A percentile compares a stretch with the other conserved stretches of the same genome.
Evolutionary conservation across 345 rosid genomes (phyloP).

Genomic region (Eucalyptus brandiana): DNA sequence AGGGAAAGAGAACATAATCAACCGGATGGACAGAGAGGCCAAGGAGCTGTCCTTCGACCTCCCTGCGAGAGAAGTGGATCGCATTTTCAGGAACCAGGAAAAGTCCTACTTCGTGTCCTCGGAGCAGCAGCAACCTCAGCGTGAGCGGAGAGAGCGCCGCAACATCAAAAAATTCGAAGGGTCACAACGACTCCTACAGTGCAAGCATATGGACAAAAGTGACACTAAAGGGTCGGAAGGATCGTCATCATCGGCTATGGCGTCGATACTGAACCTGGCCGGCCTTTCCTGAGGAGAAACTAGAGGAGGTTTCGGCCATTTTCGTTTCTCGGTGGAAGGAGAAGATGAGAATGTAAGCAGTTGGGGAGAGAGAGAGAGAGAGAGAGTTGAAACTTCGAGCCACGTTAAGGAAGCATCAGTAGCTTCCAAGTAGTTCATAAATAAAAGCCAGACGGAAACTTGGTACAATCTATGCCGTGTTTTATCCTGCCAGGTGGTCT

Average conservation of each 20-base stretch:
- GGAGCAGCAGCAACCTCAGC: neutral
- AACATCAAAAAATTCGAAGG: neutral
- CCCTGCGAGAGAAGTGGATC: constrained; percentile 5
- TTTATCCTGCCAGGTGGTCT: neutral
- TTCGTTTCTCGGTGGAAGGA: neutral
- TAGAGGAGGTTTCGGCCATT: neutral
- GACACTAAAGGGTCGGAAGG: neutral
- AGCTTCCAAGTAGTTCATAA: neutral
- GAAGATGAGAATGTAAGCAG: neutral
- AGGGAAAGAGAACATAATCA: constrained; percentile 10
- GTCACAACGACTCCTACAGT: neutral
- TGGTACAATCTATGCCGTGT: neutral
- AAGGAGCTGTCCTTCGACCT: constrained; percentile 8
- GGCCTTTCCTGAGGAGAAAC: neutral
- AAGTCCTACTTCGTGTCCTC: constrained; percentile 1
- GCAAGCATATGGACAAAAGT: neutral
- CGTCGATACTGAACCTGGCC: neutral
- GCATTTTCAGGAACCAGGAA: constrained; percentile 7
- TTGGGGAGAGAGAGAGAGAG: neutral
- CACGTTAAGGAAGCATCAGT: neutral
- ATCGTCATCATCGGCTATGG: neutral
- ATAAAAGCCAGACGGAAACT: neutral
- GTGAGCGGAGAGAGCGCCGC: neutral
- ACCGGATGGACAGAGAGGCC: constrained; percentile 6
- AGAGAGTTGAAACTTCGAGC: neutral